These are phyloP conservation scores for Heteromeles arbutifolia DNA, from an alignment of 306 rosid species.

Conservation along the genomic window DNA sequence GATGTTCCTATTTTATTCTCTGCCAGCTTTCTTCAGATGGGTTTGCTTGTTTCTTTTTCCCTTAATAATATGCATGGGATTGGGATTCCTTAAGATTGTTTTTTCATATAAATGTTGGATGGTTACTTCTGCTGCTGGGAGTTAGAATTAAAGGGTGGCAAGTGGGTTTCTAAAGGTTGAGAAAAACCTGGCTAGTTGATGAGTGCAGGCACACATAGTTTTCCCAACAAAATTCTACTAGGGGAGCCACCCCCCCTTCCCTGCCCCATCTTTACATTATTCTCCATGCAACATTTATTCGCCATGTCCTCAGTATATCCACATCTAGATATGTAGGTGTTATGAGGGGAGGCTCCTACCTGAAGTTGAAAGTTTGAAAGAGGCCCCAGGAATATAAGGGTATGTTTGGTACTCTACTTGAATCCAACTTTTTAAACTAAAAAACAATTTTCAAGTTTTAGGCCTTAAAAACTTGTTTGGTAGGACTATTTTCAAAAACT, in stretches of 20 bases:
- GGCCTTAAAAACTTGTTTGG: too few relatives aligned
- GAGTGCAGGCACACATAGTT: constrained; percentile 27
- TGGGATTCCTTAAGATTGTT: constrained; percentile 33
- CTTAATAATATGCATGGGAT: constrained; percentile 17
- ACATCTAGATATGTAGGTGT: constrained; percentile 33
- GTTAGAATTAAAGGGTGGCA: constrained; percentile 14
- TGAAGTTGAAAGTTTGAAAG: constrained; percentile 22
- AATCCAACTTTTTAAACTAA: too few relatives aligned
- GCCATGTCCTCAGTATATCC: constrained; percentile 28
- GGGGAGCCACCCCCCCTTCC: constrained; percentile 12
- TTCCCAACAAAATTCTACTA: constrained; percentile 21
- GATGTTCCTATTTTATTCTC: constrained; percentile 39
- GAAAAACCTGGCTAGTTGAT: constrained; percentile 15
- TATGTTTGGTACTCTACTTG: too few relatives aligned
- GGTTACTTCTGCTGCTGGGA: not conserved
- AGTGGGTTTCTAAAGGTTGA: constrained; percentile 21
- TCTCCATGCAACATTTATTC: constrained; percentile 54
- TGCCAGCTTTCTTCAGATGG: constrained; percentile 24
- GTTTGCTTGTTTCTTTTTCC: not conserved
- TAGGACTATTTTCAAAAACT: too few relatives aligned
- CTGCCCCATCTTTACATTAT: constrained; percentile 55
- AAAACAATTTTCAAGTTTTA: too few relatives aligned
- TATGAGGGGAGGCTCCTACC: constrained; percentile 68
- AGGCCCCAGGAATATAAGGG: constrained; percentile 43
- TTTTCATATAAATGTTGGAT: not conserved